Conservation (phyloP, 2,329 filamentous ascomycete species). For the Sclerotiophoma versabilis region DNA sequence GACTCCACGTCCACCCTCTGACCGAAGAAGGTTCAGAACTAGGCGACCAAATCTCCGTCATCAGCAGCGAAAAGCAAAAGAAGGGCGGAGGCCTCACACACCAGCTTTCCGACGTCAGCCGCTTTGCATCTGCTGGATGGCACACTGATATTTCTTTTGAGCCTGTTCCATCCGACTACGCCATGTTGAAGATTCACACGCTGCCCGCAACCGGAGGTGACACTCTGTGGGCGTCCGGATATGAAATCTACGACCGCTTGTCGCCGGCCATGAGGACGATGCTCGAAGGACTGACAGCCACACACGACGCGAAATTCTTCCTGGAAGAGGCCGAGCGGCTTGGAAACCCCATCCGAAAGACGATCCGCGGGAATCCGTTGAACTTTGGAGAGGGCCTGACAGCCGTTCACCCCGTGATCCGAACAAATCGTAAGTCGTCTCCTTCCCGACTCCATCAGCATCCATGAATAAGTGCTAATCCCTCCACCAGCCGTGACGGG, state of each 20-base stretch:
- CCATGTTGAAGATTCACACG: slow-evolving; percentile 44
- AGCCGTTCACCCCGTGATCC: slow-evolving; percentile 64
- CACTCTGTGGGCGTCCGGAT: slow-evolving; percentile 49
- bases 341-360: slow-evolving; percentile 39
- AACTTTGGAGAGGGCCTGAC: slow-evolving; percentile 62
- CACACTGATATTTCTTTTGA: slow-evolving; percentile 58
- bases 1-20: slow-evolving; percentile 45
- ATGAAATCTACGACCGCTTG: slow-evolving; percentile 60
- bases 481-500: slow-evolving; percentile 60
- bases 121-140: slow-evolving; percentile 59
- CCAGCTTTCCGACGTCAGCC: slow-evolving; percentile 53
- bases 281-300: slow-evolving; percentile 57
- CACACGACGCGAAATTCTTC: slow-evolving; percentile 49
- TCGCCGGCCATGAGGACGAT: slow-evolving; percentile 57
- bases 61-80: slow-evolving; percentile 46
- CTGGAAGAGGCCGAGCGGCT: slow-evolving; percentile 36
- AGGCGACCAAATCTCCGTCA: slow-evolving; percentile 51
- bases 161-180: slow-evolving; percentile 52
- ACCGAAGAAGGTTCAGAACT: slow-evolving; percentile 56
- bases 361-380: slow-evolving; percentile 56
- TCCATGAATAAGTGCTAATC: slow-evolving; percentile 1
- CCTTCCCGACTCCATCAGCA: accelerated
- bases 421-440: slow-evolving; percentile 60
- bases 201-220: slow-evolving; percentile 46
- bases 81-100: slow-evolving; percentile 40